Evolutionary conservation across 805 yeast species (phyloP).

Genomic region (Middelhovenomyces tepae): DNA sequence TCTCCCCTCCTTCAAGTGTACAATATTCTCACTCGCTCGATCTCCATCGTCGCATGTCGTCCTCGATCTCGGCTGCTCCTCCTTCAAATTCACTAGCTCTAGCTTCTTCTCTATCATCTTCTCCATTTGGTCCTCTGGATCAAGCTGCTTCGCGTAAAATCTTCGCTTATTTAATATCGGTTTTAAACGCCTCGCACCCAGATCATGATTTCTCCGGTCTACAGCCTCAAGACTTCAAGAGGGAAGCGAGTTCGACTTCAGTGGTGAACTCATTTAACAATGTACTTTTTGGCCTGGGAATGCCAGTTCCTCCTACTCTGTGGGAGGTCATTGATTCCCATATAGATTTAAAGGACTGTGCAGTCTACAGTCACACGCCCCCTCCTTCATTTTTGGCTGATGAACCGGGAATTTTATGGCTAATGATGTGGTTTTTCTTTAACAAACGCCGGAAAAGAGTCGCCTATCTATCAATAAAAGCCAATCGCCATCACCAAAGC

Average conservation of each 20-base stretch:
- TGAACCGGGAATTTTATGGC: slow-evolving; percentile 55
- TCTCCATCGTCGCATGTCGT: slow-evolving; percentile 5
- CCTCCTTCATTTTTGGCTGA: slow-evolving; percentile 58
- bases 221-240: slow-evolving; percentile 66
- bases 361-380: slow-evolving; percentile 32
- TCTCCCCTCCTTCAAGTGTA: slow-evolving; percentile 20
- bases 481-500: slow-evolving; percentile 34
- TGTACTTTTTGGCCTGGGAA: slow-evolving; percentile 51
- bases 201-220: slow-evolving; percentile 89
- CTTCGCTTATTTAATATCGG: slow-evolving; percentile 84
- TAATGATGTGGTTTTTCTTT: slow-evolving; percentile 82
- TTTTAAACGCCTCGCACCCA: slow-evolving; percentile 85
- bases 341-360: slow-evolving; percentile 57
- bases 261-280: slow-evolving; percentile 64
- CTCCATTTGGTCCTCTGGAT: slow-evolving; percentile 88
- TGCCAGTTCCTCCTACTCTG: slow-evolving; percentile 49
- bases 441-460: slow-evolving; percentile 89
- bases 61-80: slow-evolving; percentile 6
- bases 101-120: slow-evolving; percentile 22
- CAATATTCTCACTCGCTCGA: slow-evolving; percentile 8
- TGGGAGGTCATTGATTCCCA: slow-evolving; percentile 86
- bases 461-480: slow-evolving; percentile 69
- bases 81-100: slow-evolving; percentile 7
- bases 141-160: slow-evolving; percentile 79
- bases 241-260: slow-evolving; percentile 34